phyloP scores from a whole-genome alignment of 73 alveolate species.

The Blepharisma japonicum region DNA sequence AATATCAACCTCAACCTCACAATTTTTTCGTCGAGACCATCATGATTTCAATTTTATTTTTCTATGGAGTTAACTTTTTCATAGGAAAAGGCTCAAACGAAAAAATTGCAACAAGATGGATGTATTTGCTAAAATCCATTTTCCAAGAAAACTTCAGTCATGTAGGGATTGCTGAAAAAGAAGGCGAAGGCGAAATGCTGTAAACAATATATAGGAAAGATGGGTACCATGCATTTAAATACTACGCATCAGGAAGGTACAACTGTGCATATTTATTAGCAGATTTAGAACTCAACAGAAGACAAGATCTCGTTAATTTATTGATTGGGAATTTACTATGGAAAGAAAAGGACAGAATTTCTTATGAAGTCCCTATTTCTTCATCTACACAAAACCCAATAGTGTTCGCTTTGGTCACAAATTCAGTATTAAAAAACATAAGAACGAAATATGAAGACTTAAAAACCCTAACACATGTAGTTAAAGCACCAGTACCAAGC shows the following conservation, averaged over 20 bases:
- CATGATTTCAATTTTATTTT: conserved; percentile 12
- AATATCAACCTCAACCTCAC: neutral
- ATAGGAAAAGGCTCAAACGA: conserved; percentile 34
- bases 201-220: conserved; percentile 13
- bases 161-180: conserved; percentile 36
- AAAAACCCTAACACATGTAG: neutral
- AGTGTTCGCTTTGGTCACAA: neutral
- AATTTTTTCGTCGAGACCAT: conserved; percentile 31
- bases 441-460: neutral
- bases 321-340: conserved; percentile 5
- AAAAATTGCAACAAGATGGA: conserved; percentile 33
- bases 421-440: conserved; percentile 7
- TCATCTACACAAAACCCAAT: neutral
- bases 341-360: conserved; percentile 37
- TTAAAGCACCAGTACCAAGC: neutral
- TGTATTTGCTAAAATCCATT: conserved; percentile 3
- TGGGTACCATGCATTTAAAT: conserved; percentile 34
- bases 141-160: conserved; percentile 32
- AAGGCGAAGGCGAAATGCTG: conserved; percentile 29
- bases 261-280: conserved; percentile 17
- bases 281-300: conserved; percentile 15
- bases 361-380: conserved; percentile 37
- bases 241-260: conserved; percentile 39
- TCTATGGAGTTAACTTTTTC: conserved; percentile 29
- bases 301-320: conserved; percentile 35